Evolutionary conservation across 2,329 filamentous ascomycete species (phyloP).

Genomic region (Phoma herbarum): DNA sequence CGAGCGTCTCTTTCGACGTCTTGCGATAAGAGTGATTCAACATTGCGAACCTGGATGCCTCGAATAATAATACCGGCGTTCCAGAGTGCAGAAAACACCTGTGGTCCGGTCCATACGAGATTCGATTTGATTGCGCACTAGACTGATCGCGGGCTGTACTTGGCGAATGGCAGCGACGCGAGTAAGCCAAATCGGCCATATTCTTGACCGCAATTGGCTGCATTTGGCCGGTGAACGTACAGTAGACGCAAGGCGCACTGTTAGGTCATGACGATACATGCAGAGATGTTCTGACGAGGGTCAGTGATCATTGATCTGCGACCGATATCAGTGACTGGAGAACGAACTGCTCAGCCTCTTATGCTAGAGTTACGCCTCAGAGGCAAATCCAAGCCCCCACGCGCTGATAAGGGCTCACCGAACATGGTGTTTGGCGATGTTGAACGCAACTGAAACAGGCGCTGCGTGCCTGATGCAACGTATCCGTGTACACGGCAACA

Average conservation of each 20-base stretch:
- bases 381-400: slow-evolving; percentile 21
- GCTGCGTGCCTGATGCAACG: slow-evolving; percentile 17
- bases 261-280: slow-evolving; percentile 1
- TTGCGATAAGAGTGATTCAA: slow-evolving; percentile 15
- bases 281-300: slow-evolving; percentile 3
- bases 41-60: slow-evolving; percentile 1
- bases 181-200: slow-evolving; percentile 1
- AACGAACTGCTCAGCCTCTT: slow-evolving; percentile 23
- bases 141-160: slow-evolving; percentile 6
- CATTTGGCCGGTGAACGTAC: slow-evolving; percentile 3
- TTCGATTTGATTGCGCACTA: slow-evolving; percentile 5
- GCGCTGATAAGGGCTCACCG: slow-evolving; percentile 26
- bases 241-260: slow-evolving; percentile 1
- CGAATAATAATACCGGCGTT: slow-evolving; percentile 1
- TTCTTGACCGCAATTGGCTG: slow-evolving; percentile 9
- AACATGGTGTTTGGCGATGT: slow-evolving; percentile 13
- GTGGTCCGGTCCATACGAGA: slow-evolving; percentile 2
- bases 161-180: slow-evolving; percentile 11
- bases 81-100: slow-evolving; percentile 1
- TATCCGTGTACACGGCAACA: slow-evolving; percentile 12
- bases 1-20: slow-evolving; percentile 15
- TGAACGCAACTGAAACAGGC: slow-evolving; percentile 27
- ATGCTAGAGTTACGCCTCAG: slow-evolving; percentile 14
- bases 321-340: slow-evolving; percentile 7
- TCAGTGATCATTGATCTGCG: slow-evolving; percentile 7